Conservation (phyloP, 2,329 filamentous ascomycete genomes). For the Dothistroma pini region DNA sequence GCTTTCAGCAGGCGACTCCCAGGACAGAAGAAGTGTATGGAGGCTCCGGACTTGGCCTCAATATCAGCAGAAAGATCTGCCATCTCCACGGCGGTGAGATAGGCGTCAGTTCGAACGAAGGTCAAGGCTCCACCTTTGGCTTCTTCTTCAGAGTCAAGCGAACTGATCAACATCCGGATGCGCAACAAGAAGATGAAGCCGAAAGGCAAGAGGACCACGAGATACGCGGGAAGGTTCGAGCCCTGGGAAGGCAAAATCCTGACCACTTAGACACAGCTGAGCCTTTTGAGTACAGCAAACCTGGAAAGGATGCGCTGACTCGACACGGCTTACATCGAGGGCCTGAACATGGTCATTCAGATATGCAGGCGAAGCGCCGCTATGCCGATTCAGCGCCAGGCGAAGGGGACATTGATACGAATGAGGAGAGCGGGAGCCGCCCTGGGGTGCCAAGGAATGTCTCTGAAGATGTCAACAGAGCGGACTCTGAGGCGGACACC, state of each 20-base stretch:
- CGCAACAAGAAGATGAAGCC: neutral
- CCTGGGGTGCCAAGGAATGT: constrained; percentile 6
- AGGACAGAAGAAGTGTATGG: constrained; percentile 40
- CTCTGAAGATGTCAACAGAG: constrained; percentile 10
- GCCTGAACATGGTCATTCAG: neutral
- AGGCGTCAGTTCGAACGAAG: constrained; percentile 39
- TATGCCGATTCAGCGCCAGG: neutral
- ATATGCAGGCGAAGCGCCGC: neutral
- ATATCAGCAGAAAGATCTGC: constrained; percentile 45
- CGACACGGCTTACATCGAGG: neutral
- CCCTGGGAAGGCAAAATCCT: constrained; percentile 7
- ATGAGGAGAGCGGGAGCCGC: neutral
- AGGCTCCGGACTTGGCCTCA: constrained; percentile 44
- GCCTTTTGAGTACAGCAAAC: constrained; percentile 10
- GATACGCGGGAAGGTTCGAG: constrained; percentile 11
- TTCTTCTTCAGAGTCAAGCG: constrained; percentile 40
- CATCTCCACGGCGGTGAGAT: constrained; percentile 46
- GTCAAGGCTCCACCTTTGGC: constrained; percentile 41
- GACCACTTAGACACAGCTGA: constrained; percentile 9
- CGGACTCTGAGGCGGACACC: constrained; percentile 28
- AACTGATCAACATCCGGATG: constrained; percentile 8
- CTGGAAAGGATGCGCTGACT: neutral
- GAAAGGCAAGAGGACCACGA: constrained; percentile 10
- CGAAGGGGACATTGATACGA: constrained; percentile 1
- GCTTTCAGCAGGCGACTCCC: constrained; percentile 39